phyloP scores from a whole-genome alignment of 169 alveolate species.

The Nephromyces sp. region DNA sequence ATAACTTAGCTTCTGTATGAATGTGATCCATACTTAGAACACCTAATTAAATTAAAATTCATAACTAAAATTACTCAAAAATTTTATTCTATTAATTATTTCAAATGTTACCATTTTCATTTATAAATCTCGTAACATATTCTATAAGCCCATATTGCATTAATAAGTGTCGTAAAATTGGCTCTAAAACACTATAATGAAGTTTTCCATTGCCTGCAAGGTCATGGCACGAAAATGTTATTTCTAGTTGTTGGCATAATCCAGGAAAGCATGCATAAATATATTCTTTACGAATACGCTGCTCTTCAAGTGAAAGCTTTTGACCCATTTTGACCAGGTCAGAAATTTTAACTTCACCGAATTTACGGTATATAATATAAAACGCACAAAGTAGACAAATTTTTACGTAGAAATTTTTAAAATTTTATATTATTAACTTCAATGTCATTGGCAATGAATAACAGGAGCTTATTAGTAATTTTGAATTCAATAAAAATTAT shows the following conservation, averaged over 20 bases:
- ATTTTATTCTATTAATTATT: too few species aligned
- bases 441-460: too few species aligned
- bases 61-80: neutral
- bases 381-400: too few species aligned
- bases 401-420: too few species aligned
- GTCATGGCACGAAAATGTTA: slow-evolving; percentile 60
- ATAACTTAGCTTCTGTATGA: slow-evolving; percentile 45
- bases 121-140: slow-evolving; percentile 50
- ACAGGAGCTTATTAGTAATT: too few species aligned
- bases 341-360: too few species aligned
- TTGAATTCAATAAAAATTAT: too few species aligned
- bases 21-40: slow-evolving; percentile 43
- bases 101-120: slow-evolving; percentile 55
- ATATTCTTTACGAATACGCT: slow-evolving; percentile 25
- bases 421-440: too few species aligned
- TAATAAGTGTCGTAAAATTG: slow-evolving; percentile 60
- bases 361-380: too few species aligned
- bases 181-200: slow-evolving; percentile 59
- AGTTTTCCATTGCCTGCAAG: slow-evolving; percentile 50
- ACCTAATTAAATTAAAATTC: slow-evolving; percentile 32
- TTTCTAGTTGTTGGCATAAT: slow-evolving; percentile 58
- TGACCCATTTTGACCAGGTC: slow-evolving; percentile 42
- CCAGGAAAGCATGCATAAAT: slow-evolving; percentile 54
- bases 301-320: slow-evolving; percentile 28
- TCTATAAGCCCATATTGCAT: slow-evolving; percentile 64